Evolutionary conservation across 2,329 filamentous ascomycete genomes (phyloP).

Genomic region (Neopestalotiopsis sp.): DNA sequence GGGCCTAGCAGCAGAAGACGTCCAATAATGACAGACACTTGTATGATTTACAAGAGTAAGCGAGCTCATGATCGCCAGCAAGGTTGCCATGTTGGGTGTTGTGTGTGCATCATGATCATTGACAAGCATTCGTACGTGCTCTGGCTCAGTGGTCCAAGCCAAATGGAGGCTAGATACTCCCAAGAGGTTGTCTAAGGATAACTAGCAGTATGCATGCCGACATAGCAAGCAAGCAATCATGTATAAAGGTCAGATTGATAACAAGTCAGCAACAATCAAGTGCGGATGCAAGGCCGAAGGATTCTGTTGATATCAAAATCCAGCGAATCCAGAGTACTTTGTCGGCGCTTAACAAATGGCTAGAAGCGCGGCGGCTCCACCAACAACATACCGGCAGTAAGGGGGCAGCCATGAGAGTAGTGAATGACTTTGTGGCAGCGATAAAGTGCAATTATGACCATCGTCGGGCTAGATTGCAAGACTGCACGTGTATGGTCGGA

Average conservation of each 20-base stretch:
- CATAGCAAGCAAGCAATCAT: constrained; percentile 15
- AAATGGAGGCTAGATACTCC: neutral
- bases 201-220: neutral
- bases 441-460: too few species aligned
- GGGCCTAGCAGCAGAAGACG: too few species aligned
- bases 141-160: too few species aligned
- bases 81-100: neutral
- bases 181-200: constrained; percentile 6
- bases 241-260: neutral
- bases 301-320: neutral
- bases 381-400: neutral
- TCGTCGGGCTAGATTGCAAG: neutral
- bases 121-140: neutral
- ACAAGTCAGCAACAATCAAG: neutral
- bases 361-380: constrained; percentile 11
- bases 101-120: neutral
- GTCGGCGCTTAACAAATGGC: constrained; percentile 14
- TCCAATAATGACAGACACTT: neutral
- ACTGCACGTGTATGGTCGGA: too few species aligned
- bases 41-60: neutral
- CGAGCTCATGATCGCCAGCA: neutral
- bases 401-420: neutral
- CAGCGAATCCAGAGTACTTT: constrained; percentile 13
- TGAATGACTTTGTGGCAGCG: too few species aligned
- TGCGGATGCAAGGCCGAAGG: constrained; percentile 9